Evolutionary conservation across 1,284 basidiomycete species (phyloP).

Genomic region (Ceratobasidium sp.): DNA sequence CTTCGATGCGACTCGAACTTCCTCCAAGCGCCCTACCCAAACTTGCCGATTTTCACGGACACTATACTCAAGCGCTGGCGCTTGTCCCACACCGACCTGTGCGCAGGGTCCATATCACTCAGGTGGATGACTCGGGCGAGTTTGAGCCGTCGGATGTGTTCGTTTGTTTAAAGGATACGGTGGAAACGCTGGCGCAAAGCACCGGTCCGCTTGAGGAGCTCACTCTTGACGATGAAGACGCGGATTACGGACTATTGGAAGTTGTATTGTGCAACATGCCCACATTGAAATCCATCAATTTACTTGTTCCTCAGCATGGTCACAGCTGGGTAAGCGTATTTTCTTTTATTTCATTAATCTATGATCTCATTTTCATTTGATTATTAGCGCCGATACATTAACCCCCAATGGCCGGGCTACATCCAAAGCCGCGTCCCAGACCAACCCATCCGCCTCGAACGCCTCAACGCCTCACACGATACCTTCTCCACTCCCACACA

Average conservation of each 20-base stretch:
- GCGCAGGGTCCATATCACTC: constrained; percentile 31
- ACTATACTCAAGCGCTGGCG: constrained; percentile 40
- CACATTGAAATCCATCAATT: constrained; percentile 2
- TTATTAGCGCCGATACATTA: constrained; percentile 31
- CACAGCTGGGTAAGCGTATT: constrained; percentile 35
- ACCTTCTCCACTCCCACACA: background rate
- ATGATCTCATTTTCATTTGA: background rate
- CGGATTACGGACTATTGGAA: constrained; percentile 35
- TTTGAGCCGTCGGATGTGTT: constrained; percentile 40
- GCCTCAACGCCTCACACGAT: constrained; percentile 32
- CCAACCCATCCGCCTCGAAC: constrained; percentile 12
- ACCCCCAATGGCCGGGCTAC: constrained; percentile 25
- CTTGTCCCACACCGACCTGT: constrained; percentile 32
- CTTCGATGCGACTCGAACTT: constrained; percentile 36
- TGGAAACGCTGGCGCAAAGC: constrained; percentile 27
- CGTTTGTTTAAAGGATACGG: constrained; percentile 35
- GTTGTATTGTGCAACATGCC: constrained; percentile 24
- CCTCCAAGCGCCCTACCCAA: constrained; percentile 24
- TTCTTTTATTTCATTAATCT: too few relatives aligned
- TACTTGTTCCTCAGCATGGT: constrained; percentile 29
- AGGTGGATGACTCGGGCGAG: constrained; percentile 38
- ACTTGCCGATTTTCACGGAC: constrained; percentile 25
- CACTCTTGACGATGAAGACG: constrained; percentile 38
- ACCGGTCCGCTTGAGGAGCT: constrained; percentile 18
- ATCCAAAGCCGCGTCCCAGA: background rate